Base-by-base conservation (phyloP, 352 stramenopile species). In the Phytopythium kandeliae region DNA sequence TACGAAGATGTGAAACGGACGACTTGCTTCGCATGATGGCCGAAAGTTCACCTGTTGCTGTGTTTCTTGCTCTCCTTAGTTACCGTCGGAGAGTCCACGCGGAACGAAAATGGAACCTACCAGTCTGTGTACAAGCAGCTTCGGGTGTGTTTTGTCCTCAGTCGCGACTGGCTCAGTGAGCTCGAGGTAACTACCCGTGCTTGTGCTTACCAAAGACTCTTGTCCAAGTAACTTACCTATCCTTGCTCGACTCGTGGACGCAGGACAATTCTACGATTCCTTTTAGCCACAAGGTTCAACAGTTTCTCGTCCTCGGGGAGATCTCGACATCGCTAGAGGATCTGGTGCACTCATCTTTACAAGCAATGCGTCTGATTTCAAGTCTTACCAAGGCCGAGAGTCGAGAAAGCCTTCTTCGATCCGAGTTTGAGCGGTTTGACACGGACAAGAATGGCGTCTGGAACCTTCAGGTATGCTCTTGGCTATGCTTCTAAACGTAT, bases 381-480 rank as follows among this genome's bases (percentile, higher is more conserved):
- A 58, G 45, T n/a, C 59, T 86, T 16, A 52, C 62, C 9, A 78
- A 78, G 57, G 55, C 43, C n/a, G 60, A 66, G 33, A 74, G 71
- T 38, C 72, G 75, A 34, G 51, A 83, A 48, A 49, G 43, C 1
- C 40, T 69, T 1, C 64, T 81, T 16, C 53, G 44, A 10, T 61
- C 64, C 15, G 61, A 83, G 28, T 86, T 85, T 54, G 38, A 65
- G 24, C 31, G 44, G 3, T 83, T 81, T 44, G 75, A 83, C 51
- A 24, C 54, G 4, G 58, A 83, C 24, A 61, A 67, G 17, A 71
- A 63, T 48, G 65, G 62, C 3, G 55, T 56, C 22, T 77, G 73
- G 58, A 65, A 53, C 31, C 46, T 81, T 1, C 65, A 84, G 62
- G 68, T 72, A 28, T 43, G 28, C 28, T 42, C 28, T 42, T 22